These are phyloP conservation scores for Annona squamosa DNA, from an alignment of 164 flowering plant species.

Conservation along the genomic window DNA sequence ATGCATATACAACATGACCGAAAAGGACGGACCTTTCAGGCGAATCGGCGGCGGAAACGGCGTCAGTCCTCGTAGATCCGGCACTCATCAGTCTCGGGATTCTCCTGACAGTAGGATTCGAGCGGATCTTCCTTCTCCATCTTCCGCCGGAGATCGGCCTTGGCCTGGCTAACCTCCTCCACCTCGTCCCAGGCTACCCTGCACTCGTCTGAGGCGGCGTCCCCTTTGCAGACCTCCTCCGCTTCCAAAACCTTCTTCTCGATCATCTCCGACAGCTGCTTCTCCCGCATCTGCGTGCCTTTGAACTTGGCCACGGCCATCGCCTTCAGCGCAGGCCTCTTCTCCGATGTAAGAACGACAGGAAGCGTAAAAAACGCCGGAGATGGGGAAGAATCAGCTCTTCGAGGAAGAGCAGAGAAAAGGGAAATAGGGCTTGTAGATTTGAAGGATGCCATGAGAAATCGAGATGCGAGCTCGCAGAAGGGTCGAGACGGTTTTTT, in stretches of 20 bases:
- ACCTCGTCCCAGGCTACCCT: conserved; percentile 91
- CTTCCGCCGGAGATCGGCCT: conserved; percentile 54
- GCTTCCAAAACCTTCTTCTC: conserved; percentile 74
- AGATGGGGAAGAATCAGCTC: neutral
- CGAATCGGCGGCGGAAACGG: neutral
- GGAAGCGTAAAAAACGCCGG: neutral
- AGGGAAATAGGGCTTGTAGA: neutral
- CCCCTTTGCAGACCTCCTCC: conserved; percentile 53
- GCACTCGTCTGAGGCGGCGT: conserved; percentile 50
- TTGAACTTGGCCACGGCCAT: conserved; percentile 44
- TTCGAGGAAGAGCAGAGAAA: conserved; percentile 1
- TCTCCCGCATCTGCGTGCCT: conserved; percentile 70
- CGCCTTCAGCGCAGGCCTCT: conserved; percentile 9
- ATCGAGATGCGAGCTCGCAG: neutral
- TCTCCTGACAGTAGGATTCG: conserved; percentile 48
- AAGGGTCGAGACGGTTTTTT: too few species aligned
- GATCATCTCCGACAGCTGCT: conserved; percentile 63
- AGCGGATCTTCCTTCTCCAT: conserved; percentile 57
- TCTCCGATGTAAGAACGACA: neutral
- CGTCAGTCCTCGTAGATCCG: conserved; percentile 48
- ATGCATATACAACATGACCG: neutral
- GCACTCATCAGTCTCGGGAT: conserved; percentile 80
- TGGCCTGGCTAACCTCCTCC: conserved; percentile 79
- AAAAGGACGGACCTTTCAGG: neutral
- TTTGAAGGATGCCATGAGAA: conserved; percentile 11